Conservation (phyloP, 352 stramenopile genomes). For the Phytophthora pistaciae region DNA sequence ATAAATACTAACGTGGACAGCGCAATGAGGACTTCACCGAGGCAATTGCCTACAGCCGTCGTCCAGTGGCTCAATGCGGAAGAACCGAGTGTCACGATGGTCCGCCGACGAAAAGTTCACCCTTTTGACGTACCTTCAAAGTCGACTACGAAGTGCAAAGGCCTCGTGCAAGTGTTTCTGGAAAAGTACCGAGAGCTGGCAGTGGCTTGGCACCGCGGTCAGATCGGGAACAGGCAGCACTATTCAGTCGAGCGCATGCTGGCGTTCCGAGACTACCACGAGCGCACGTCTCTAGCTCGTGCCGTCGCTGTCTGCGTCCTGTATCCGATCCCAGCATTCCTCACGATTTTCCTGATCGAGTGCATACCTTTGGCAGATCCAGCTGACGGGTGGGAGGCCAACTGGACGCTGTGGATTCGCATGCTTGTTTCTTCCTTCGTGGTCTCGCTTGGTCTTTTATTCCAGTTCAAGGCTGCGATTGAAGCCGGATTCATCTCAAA, state of each 20-base stretch:
- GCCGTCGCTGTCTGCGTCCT: constrained; percentile 3
- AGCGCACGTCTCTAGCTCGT: neutral
- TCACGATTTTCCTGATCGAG: constrained; percentile 8
- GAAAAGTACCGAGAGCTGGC: neutral
- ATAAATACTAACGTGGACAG: neutral
- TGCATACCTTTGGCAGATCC: constrained; percentile 9
- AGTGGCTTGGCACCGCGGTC: neutral
- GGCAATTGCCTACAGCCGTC: neutral
- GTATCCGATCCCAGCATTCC: constrained; percentile 3
- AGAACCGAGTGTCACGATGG: neutral
- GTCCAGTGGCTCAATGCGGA: neutral
- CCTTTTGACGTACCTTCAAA: neutral
- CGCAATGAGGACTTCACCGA: neutral
- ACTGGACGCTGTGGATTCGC: constrained; percentile 16
- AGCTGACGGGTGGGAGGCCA: constrained; percentile 1
- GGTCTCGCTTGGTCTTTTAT: neutral
- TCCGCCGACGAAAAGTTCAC: neutral
- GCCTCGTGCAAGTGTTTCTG: neutral
- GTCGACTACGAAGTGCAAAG: neutral
- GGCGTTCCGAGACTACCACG: constrained; percentile 11
- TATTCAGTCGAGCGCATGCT: constrained; percentile 18
- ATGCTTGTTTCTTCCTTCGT: constrained; percentile 8
- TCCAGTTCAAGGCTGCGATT: constrained; percentile 16
- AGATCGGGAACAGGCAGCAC: constrained; percentile 1
- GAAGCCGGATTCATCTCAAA: constrained; percentile 5